Percentiles rank a stretch among this genome's conserved stretches.
Evolutionary conservation across 129 eudicot genomes (phyloP).

Genomic region (Artemisia tridentata): DNA sequence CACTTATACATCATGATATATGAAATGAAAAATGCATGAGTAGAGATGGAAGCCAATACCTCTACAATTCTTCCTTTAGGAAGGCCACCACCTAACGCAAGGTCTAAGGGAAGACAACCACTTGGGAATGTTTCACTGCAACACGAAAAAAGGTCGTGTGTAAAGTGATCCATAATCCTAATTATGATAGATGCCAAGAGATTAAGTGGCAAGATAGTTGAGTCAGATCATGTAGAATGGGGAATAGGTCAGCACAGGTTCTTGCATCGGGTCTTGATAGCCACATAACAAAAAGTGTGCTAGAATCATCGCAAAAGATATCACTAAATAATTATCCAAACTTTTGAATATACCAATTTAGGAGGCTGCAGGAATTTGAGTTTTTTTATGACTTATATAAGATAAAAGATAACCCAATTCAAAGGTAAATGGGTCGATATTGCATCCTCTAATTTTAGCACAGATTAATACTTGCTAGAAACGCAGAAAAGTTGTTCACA

Average conservation of each 20-base stretch:
- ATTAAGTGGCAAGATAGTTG: background rate
- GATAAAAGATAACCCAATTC: no score
- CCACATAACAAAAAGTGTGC: background rate
- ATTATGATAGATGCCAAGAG: background rate
- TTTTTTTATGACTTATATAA: no score
- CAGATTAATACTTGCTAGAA: background rate
- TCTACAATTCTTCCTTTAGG: constrained; percentile 99
- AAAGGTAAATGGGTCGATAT: background rate
- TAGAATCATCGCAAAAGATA: no score
- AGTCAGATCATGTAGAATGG: no score
- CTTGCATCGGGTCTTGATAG: background rate
- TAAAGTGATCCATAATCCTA: constrained; percentile 9
- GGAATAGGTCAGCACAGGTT: no score
- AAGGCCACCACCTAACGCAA: constrained; percentile 97
- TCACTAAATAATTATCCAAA: no score
- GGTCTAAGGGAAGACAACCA: constrained; percentile 95
- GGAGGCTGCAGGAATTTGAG: no score
- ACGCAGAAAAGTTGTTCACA: background rate
- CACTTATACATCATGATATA: background rate
- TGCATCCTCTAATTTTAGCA: background rate
- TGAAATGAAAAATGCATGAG: constrained; percentile 3
- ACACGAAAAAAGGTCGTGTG: constrained; percentile 6
- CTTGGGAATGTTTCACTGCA: constrained; percentile 98
- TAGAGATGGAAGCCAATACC: constrained; percentile 36
- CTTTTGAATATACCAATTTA: background rate